These are phyloP conservation scores for Tulasnella sp. DNA, from an alignment of 768 basidiomycete genomes.

Conservation along the genomic window DNA sequence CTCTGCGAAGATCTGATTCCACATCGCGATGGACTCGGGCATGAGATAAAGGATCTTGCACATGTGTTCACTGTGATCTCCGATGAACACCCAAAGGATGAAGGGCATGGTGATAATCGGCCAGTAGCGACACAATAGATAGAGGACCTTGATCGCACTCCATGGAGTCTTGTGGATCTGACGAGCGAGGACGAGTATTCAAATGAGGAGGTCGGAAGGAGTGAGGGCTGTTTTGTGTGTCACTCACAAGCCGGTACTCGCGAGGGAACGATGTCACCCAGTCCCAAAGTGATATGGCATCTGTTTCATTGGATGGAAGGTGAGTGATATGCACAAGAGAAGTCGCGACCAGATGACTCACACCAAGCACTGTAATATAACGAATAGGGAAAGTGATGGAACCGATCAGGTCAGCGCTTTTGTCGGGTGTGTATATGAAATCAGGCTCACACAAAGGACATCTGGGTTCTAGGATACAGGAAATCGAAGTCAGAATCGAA, in stretches of 20 bases:
- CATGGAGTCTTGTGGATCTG: conserved; percentile 4
- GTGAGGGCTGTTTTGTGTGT: no score
- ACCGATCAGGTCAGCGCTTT: no score
- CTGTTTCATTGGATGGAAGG: neutral
- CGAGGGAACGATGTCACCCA: neutral
- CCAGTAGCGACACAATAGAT: conserved; percentile 11
- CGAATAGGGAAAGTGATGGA: no score
- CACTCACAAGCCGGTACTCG: conserved; percentile 2
- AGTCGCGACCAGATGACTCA: no score
- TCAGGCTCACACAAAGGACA: neutral
- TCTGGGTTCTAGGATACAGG: neutral
- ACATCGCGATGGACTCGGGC: conserved; percentile 6
- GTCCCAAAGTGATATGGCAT: neutral
- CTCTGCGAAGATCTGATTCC: conserved; percentile 10
- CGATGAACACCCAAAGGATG: neutral
- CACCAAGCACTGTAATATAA: no score
- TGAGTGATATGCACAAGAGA: neutral
- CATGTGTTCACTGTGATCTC: neutral
- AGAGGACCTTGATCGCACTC: conserved; percentile 10
- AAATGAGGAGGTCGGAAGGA: neutral
- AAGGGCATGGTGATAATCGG: neutral
- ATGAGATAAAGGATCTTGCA: no score
- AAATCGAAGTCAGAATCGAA: neutral
- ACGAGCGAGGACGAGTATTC: no score
- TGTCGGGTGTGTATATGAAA: neutral